Conservation (phyloP, 129 eudicot species). For the Tagetes erecta region DNA sequence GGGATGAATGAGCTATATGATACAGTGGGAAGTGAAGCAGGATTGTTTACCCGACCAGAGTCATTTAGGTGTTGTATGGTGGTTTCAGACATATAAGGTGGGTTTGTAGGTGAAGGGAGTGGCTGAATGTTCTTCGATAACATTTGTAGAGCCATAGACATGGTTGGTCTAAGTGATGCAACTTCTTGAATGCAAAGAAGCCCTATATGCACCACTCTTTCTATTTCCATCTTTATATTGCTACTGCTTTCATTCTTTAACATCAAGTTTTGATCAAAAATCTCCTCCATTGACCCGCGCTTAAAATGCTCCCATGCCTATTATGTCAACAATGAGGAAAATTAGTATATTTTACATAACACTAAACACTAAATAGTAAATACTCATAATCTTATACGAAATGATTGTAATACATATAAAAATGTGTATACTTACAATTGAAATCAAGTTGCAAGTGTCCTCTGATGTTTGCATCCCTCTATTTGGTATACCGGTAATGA, state of each 20-base stretch:
- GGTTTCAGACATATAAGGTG: conserved; percentile 62
- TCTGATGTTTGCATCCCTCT: conserved; percentile 52
- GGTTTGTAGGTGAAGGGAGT: conserved; percentile 61
- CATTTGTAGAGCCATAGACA: conserved; percentile 68
- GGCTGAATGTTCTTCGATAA: conserved; percentile 51
- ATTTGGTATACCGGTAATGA: conserved; percentile 67
- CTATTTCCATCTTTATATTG: conserved; percentile 37
- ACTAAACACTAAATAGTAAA: neutral
- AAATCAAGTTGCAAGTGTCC: conserved; percentile 48
- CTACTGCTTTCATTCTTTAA: conserved; percentile 32
- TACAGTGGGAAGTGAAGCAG: conserved; percentile 51
- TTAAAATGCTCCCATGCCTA: conserved; percentile 78
- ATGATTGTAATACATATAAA: neutral
- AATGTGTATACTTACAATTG: conserved; percentile 40
- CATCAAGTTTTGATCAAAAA: conserved; percentile 62
- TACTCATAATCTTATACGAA: neutral
- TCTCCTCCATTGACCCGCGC: conserved; percentile 48
- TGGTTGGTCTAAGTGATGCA: conserved; percentile 70
- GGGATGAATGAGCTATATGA: conserved; percentile 56
- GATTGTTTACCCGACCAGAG: conserved; percentile 21
- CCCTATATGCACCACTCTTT: conserved; percentile 63
- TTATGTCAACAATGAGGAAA: neutral
- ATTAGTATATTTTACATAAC: neutral
- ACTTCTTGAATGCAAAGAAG: conserved; percentile 79
- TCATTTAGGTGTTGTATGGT: conserved; percentile 40